These are phyloP conservation scores for Nannizziopsis arthrosporioides DNA, from an alignment of 2,329 filamentous ascomycete species.

Conservation along the genomic window DNA sequence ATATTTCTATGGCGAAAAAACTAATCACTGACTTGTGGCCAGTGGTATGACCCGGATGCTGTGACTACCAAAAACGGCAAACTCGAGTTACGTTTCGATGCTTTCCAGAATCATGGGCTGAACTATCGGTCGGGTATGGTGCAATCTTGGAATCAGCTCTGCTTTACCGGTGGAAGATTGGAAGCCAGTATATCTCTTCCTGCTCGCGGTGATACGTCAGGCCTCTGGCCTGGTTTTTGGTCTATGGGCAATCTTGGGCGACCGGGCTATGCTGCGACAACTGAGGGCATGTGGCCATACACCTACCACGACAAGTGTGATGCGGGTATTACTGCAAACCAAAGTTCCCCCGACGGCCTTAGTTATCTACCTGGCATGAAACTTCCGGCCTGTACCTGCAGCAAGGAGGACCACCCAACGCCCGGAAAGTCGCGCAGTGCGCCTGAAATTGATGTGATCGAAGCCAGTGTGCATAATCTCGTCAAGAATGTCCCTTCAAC, in stretches of 20 bases:
- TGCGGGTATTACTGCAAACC: conserved; percentile 59
- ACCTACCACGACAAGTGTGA: conserved; percentile 59
- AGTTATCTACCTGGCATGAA: conserved; percentile 59
- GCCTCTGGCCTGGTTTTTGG: conserved; percentile 68
- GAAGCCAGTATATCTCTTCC: conserved; percentile 61
- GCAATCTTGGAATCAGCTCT: conserved; percentile 62
- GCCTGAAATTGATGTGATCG: conserved; percentile 61
- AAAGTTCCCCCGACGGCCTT: conserved; percentile 55
- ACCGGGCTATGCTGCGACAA: conserved; percentile 57
- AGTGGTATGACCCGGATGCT: conserved; percentile 62
- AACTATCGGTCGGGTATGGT: conserved; percentile 63
- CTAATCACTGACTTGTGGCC: neutral
- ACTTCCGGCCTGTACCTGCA: conserved; percentile 56
- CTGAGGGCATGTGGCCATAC: conserved; percentile 64
- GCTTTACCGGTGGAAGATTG: conserved; percentile 58
- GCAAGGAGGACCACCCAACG: conserved; percentile 52
- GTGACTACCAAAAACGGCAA: conserved; percentile 51
- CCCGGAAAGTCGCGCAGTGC: conserved; percentile 54
- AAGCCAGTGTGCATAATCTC: conserved; percentile 50
- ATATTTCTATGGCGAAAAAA: neutral
- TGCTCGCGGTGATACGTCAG: conserved; percentile 52
- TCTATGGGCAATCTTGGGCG: conserved; percentile 62
- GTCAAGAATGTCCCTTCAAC: conserved; percentile 38
- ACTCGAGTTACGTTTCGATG: conserved; percentile 53
- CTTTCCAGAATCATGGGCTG: conserved; percentile 52